Base-by-base conservation (phyloP, 2,329 filamentous ascomycete genomes). In the Neocucurbitaria cava region DNA sequence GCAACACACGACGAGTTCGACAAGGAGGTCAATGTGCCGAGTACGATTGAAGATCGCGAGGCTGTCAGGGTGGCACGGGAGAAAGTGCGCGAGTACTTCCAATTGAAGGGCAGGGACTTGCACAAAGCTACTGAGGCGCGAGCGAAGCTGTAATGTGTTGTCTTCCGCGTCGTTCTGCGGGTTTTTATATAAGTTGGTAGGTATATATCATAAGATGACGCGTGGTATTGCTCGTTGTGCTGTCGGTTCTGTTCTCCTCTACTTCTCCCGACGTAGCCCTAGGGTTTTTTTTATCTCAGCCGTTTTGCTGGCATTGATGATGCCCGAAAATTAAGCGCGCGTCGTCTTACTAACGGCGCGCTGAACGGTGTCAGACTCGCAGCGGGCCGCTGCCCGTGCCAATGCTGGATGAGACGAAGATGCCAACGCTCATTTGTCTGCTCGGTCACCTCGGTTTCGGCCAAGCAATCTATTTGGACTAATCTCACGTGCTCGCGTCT, bases 21-120 rank as follows among this genome's bases (percentile, higher is more conserved):
- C 15, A 89, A 86, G 72, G 80, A 85, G 43, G 89, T 96, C 1
- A 82, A 82, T 57, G 85, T 94, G 41, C 93, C 93, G 8, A 90
- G 89, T 23, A 96, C 92, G 3, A 89, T 97, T 42, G 93, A 96
- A 77, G 93, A 97, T 77, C 78, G 79, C 1, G 82, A 84, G 24
- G 91, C 89, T 8, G 86, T 97, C 7, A 86, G 89, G 18, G 86
- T 91, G 50, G 92, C 92, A 41, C 86, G 87, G 75, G 79, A 67
- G 35, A 89, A 87, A 74, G 84, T 96, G 2, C 83, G 79, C 68
- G 87, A 90, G 76, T 97, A 96, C 76, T 96, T 96, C 71, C 77
- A 79, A 66, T 48, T 79, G 46, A 81, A 73, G 54, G 70, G 70
- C 41, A 68, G 67, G 48, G 65, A 70, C 24, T 45, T 76, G 52